These are phyloP conservation scores for Crithidia brevicula DNA, from an alignment of 208 protist species.

Conservation along the genomic window DNA sequence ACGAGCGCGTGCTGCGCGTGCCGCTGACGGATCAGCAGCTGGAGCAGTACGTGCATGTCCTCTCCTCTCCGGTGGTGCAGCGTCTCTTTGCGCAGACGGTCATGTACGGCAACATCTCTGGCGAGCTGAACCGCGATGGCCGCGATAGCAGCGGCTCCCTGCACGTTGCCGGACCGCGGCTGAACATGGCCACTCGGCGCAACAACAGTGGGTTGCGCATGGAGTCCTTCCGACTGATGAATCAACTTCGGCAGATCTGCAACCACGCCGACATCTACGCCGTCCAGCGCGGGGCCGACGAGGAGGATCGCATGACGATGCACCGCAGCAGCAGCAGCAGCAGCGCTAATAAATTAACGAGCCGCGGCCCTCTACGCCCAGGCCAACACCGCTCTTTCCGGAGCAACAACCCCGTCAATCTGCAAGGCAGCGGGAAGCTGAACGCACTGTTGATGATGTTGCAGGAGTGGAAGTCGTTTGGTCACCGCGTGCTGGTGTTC, in stretches of 20 bases:
- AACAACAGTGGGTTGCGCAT: constrained; percentile 47
- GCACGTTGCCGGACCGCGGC: constrained; percentile 60
- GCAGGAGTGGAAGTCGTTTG: constrained; percentile 88
- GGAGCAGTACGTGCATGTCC: constrained; percentile 89
- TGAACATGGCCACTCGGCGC: constrained; percentile 46
- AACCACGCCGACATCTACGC: constrained; percentile 83
- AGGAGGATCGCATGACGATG: constrained; percentile 35
- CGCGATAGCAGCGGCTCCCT: constrained; percentile 60
- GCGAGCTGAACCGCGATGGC: constrained; percentile 58
- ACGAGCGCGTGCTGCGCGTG: constrained; percentile 97
- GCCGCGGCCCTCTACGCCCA: constrained; percentile 5
- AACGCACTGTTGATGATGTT: constrained; percentile 92
- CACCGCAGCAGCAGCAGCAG: not conserved
- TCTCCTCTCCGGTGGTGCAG: constrained; percentile 77
- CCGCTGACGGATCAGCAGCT: constrained; percentile 94
- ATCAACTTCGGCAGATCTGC: constrained; percentile 82
- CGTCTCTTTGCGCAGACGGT: constrained; percentile 51
- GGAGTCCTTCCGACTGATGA: constrained; percentile 67
- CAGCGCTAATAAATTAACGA: no score
- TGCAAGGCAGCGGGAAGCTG: constrained; percentile 93
- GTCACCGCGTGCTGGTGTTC: constrained; percentile 97
- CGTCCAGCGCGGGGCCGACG: constrained; percentile 40
- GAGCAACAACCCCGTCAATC: constrained; percentile 69
- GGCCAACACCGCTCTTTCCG: constrained; percentile 45
- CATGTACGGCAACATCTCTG: constrained; percentile 33